Base-by-base conservation (phyloP, 306 rosid genomes). In the Cucurbita pepo region DNA sequence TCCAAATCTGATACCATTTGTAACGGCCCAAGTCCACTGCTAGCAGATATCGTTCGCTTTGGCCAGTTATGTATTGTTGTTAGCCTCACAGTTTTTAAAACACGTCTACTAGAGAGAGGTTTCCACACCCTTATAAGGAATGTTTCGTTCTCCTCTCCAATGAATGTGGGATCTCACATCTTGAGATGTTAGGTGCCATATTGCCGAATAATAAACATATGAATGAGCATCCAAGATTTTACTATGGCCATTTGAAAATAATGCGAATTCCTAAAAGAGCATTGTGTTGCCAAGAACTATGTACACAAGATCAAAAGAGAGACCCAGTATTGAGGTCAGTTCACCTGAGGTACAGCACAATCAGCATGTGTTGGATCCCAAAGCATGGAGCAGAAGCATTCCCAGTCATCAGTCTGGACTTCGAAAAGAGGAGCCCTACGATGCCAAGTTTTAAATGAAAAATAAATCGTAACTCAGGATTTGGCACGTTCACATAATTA, bases 321-420 rank as follows among this genome's bases (percentile, higher is more conserved):
- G 41, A 22, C 38, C 41, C 8, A 45, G 36, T 7, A 47, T 22
- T 5, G 21, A 14, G 43, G 43, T 71, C 74, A 66, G 66, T 60
- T 62, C 73, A 85, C 88, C 88, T 85, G 88, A 61, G 84, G 83
- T 52, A 80, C 86, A 47, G 81, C 78, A 76, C 88, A 85, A 78
- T 85, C 86, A 57, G 88, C 88, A 62, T 70, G 80, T 72, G 67
- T 54, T 69, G 86, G 81, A 76, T 85, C 86, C 88, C 86, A 82
- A 21, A 75, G 82, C 45, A 80, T 56, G 62, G 79, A 82, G 79
- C 84, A 83, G 75, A 77, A 85, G 86, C 88, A 82, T 57, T 85
- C 88, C 88, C 88, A 85, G 3, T 80, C 65, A 73, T 85, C 82
- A 21, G 84, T 82, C 76, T 85, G 88, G 63, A 78, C 82, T 78